Percentiles rank a stretch among this genome's conserved stretches.
Conservation (phyloP, 2,329 filamentous ascomycete genomes). For the Talaromyces piceae region DNA sequence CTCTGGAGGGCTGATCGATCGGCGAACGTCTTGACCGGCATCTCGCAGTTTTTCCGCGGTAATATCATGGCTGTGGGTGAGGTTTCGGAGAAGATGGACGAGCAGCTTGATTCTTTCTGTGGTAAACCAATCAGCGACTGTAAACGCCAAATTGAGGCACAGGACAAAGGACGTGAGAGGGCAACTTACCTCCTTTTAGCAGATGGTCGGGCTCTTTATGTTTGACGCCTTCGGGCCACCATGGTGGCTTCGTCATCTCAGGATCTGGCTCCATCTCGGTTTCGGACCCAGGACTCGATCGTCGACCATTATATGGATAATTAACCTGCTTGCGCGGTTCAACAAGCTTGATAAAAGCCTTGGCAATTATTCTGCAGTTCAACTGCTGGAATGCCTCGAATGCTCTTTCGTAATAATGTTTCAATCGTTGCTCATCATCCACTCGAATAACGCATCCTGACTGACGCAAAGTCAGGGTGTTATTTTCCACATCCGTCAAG, state of each 20-base stretch:
- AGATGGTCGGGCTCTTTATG: slow-evolving; percentile 42
- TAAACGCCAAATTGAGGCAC: neutral
- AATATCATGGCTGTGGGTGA: slow-evolving; percentile 28
- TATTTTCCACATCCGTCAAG: slow-evolving; percentile 25
- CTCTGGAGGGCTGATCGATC: slow-evolving; percentile 29
- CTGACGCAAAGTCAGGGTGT: slow-evolving; percentile 23
- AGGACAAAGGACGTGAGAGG: neutral
- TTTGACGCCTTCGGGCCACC: slow-evolving; percentile 32
- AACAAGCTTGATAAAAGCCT: slow-evolving; percentile 36
- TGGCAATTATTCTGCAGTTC: slow-evolving; percentile 35
- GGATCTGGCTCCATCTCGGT: slow-evolving; percentile 26
- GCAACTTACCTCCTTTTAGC: slow-evolving; percentile 31
- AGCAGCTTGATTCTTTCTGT: slow-evolving; percentile 33
- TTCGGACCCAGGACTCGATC: slow-evolving; percentile 14
- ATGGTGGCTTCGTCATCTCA: slow-evolving; percentile 34
- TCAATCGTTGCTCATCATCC: slow-evolving; percentile 20
- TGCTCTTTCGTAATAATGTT: slow-evolving; percentile 30
- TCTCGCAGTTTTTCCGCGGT: slow-evolving; percentile 32
- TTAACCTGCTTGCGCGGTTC: slow-evolving; percentile 39
- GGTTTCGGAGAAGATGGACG: slow-evolving; percentile 33
- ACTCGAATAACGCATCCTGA: slow-evolving; percentile 19
- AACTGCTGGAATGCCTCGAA: slow-evolving; percentile 36
- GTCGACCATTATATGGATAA: slow-evolving; percentile 39
- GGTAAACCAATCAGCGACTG: neutral
- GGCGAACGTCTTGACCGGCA: slow-evolving; percentile 32